Base-by-base conservation (phyloP, 2,329 filamentous ascomycete species). In the Myrmaecium sp. region DNA sequence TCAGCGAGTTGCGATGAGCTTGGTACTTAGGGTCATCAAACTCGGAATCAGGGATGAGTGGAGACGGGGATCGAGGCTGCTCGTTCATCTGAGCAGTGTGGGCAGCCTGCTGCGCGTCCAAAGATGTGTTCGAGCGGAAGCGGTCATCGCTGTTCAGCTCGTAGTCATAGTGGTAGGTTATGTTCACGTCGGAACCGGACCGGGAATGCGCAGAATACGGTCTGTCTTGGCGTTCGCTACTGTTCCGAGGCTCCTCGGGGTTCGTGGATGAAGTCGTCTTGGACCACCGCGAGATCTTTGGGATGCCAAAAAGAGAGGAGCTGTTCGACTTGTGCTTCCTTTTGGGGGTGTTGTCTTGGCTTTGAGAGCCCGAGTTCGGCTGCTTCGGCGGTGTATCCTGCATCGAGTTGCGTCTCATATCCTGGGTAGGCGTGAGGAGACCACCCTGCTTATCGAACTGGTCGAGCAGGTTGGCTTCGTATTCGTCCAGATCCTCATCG, bases 281-380 rank as follows among this genome's bases (percentile, higher is more conserved):
- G 0, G 86, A 95, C 89, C 89, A 98, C 22, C 89, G 71, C 5
- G 89, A 95, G 35, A 93, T 84, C 58, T 92, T 94, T 14, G 84
- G 83, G 34, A 57, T 53, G 25, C 54, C 55, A 30, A 92, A 78
- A 61, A 73, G 62, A 0, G 79, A 81, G 1, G 82, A 89, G 31
- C 73, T 72, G 44, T 69, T 77, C 1, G 81, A 86, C 49, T 92
- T 92, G 57, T 91, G 79, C 57, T 92, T 94, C 50, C 78, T 80
- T 36, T 62, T 51, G 7, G 82, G 80, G 0, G 81, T 92, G 34
- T 83, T 80, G 34, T 91, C 83, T 30, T 71, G 74, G 55, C 79
- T 84, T 30, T 65, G 52, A n/a, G 61, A 56, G 33, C 31, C 45
- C 15, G 35, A 44, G 29, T 34, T 45, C 27, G 69, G 67, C n/a